Percentiles rank a stretch among this genome's conserved stretches.
phyloP scores from a whole-genome alignment of 495 filamentous ascomycete species.

The Daldinia concentrica region DNA sequence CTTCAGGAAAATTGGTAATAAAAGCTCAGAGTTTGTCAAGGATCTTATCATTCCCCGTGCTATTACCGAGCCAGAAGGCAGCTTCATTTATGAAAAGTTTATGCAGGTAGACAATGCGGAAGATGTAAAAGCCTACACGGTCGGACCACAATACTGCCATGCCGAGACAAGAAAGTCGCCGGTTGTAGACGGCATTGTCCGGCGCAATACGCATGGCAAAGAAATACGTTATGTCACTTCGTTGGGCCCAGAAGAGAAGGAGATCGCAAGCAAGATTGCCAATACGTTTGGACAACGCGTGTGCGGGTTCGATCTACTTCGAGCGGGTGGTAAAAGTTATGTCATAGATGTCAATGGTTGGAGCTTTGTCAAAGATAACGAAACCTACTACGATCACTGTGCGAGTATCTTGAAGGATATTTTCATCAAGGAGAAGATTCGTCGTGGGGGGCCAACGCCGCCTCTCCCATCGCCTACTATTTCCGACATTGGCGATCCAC shows the following conservation, averaged over 20 bases:
- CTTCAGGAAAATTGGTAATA: slow-evolving; percentile 97
- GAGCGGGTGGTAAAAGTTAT: slow-evolving; percentile 87
- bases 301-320: slow-evolving; percentile 95
- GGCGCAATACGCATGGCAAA: slow-evolving; percentile 96
- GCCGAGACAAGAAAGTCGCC: slow-evolving; percentile 97
- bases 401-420: slow-evolving; percentile 84
- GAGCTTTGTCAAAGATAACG: slow-evolving; percentile 99
- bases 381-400: slow-evolving; percentile 95
- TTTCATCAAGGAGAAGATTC: slow-evolving; percentile 79
- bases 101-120: slow-evolving; percentile 95
- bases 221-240: slow-evolving; percentile 94
- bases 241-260: slow-evolving; percentile 79
- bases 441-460: slow-evolving; percentile 54
- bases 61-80: slow-evolving; percentile 77
- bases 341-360: slow-evolving; percentile 99
- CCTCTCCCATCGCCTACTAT: slow-evolving; percentile 56
- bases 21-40: slow-evolving; percentile 92
- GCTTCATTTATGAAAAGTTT: slow-evolving; percentile 97
- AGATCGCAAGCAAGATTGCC: slow-evolving; percentile 88
- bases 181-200: slow-evolving; percentile 94
- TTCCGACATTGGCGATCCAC: slow-evolving; percentile 54
- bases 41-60: slow-evolving; percentile 77
- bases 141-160: slow-evolving; percentile 92
- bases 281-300: slow-evolving; percentile 93
- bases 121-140: slow-evolving; percentile 98